phyloP scores from a whole-genome alignment of 768 basidiomycete species.

The Boletus patriciae region DNA sequence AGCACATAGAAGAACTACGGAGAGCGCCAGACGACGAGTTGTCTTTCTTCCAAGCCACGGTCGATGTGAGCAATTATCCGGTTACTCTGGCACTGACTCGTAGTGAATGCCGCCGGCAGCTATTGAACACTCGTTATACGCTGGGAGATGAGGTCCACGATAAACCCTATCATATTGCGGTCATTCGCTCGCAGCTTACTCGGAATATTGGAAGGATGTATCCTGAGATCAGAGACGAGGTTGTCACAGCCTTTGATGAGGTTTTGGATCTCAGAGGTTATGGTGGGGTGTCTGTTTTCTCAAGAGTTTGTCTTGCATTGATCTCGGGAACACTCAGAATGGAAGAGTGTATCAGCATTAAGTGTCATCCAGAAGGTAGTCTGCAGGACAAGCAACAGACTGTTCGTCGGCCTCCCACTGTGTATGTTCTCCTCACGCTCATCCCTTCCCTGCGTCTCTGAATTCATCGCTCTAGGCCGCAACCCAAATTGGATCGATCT shows the following conservation, averaged over 20 bases:
- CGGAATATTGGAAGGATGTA: conserved; percentile 41
- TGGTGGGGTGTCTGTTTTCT: conserved; percentile 6
- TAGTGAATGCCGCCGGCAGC: conserved; percentile 25
- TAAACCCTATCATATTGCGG: conserved; percentile 28
- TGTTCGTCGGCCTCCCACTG: conserved; percentile 48
- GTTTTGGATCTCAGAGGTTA: too few relatives aligned
- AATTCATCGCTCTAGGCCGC: neutral
- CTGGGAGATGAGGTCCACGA: conserved; percentile 33
- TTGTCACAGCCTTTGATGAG: conserved; percentile 40
- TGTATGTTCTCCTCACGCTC: conserved; percentile 33
- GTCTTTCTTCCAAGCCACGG: conserved; percentile 31
- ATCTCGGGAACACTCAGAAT: conserved; percentile 33
- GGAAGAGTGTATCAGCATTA: conserved; percentile 34
- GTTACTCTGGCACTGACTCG: neutral
- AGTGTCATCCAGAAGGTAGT: conserved; percentile 36
- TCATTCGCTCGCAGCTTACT: conserved; percentile 33
- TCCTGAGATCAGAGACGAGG: conserved; percentile 47
- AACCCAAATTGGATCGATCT: conserved; percentile 5
- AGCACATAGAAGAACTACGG: too few relatives aligned
- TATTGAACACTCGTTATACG: conserved; percentile 38
- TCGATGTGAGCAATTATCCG: conserved; percentile 32
- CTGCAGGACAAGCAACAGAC: conserved; percentile 29
- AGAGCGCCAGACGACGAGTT: conserved; percentile 40
- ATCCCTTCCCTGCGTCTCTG: neutral
- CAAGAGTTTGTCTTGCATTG: neutral